Evolutionary conservation across 805 yeast genomes (phyloP), one percentile per base, ranked within the genome.

Genomic region (Candida xyloterini): DNA sequence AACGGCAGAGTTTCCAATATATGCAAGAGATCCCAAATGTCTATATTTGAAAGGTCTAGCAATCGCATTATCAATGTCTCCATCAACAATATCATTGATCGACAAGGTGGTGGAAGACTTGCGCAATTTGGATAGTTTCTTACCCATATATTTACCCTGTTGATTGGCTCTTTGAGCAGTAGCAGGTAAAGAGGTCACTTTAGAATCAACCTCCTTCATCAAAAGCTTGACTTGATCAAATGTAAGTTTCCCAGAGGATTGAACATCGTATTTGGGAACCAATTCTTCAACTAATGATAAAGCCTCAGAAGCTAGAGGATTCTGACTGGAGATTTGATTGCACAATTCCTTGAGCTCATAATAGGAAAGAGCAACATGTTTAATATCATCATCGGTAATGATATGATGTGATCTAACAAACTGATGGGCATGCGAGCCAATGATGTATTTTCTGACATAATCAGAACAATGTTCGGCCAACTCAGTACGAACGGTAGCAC

Each of bases 151-250:
- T 42, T 69, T 67, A 45, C 88, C 88, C 59, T 81, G 88, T 59
- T 81, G 88, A 47, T 74, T 69, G 3, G 87, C 86, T 42, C 86
- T 70, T 65, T 81, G 88, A 8, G 87, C 87, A 8, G 87, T 81
- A 7, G 86, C 84, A 4, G 88, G 87, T 49, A 81, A 60, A 2
- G 84, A 76, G 5, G 84, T 79, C 42, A 80, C 77, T 57, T 78
- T 76, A 13, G 77, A 68, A 54, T 81, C 84, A 20, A 79, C 73
- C 40, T 74, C 77, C 40, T 70, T 65, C 46, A 81, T 60, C 44
- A 79, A 55, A 10, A 63, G 60, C 21, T 73, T 63, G 24, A 81
- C 66, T 45, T 80, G 81, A 33, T 68, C 66, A 47, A 78, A 72
- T 13, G 70, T 66, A 35, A 81, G 60, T n/a, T 68, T 63, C 13